Conservation (phyloP, 257 asterid genomes). For the Verbascum thapsus region DNA sequence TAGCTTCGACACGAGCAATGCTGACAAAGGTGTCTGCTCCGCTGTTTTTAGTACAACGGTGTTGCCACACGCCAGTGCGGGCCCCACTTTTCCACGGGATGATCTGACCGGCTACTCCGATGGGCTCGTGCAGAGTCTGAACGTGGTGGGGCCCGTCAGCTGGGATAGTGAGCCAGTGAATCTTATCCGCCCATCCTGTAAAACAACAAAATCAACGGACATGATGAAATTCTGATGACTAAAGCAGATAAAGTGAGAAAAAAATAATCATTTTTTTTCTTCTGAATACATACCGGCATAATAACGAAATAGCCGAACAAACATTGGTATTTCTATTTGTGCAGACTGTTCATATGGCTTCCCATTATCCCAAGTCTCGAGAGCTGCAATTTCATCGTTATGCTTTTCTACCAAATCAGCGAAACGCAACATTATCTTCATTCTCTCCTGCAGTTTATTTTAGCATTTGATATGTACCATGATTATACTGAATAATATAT, state of each 20-base stretch:
- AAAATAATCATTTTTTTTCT: too few relatives aligned
- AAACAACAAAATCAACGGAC: constrained; percentile 17
- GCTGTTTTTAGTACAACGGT: too few relatives aligned
- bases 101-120: constrained; percentile 97
- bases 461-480: too few relatives aligned
- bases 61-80: constrained; percentile 92
- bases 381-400: constrained; percentile 68
- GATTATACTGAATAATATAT: too few relatives aligned
- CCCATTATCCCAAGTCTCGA: too few relatives aligned
- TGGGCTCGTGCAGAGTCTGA: constrained; percentile 94
- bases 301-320: constrained; percentile 61
- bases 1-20: constrained; percentile 75
- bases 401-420: constrained; percentile 81
- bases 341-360: constrained; percentile 60
- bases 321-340: constrained; percentile 59
- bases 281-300: constrained; percentile 57
- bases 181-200: constrained; percentile 99
- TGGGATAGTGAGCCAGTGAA: constrained; percentile 85
- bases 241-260: too few relatives aligned
- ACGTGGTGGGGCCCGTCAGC: constrained; percentile 92
- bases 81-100: constrained; percentile 98
- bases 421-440: constrained; percentile 52
- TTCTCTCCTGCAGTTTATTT: constrained; percentile 68
- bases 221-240: neutral
- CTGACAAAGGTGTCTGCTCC: constrained; percentile 97